A percentile compares a stretch with the other conserved stretches of the same genome.
Conservation (phyloP, 495 filamentous ascomycete species). For the Daldinia loculata region DNA sequence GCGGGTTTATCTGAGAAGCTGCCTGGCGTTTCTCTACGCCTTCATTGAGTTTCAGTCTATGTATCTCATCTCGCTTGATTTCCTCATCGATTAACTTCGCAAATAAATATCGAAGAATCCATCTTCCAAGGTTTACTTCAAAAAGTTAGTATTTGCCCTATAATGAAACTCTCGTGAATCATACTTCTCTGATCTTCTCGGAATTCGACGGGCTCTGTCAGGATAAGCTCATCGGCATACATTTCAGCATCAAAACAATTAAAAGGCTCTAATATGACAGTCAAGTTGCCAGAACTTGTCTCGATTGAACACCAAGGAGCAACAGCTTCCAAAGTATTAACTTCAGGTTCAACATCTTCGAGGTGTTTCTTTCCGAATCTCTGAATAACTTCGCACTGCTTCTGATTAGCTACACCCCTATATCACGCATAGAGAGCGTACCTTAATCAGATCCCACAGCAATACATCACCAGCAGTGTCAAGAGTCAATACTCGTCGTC, state of each 20-base stretch:
- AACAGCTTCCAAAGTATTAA: constrained; percentile 88
- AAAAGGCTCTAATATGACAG: constrained; percentile 90
- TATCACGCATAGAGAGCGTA: constrained; percentile 46
- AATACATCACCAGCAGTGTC: constrained; percentile 97
- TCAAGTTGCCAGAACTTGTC: constrained; percentile 87
- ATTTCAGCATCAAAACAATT: constrained; percentile 98
- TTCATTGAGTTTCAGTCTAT: constrained; percentile 71
- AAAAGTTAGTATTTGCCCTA: constrained; percentile 15
- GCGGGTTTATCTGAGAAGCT: constrained; percentile 63
- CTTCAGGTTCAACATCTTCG: constrained; percentile 86
- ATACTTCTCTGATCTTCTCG: constrained; percentile 94
- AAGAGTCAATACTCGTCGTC: constrained; percentile 85
- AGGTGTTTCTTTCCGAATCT: constrained; percentile 92
- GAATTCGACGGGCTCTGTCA: constrained; percentile 79
- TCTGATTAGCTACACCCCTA: constrained; percentile 24
- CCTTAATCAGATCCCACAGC: constrained; percentile 91
- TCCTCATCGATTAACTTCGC: constrained; percentile 88
- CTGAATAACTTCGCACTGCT: constrained; percentile 81
- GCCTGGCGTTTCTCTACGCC: constrained; percentile 65
- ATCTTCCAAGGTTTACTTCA: constrained; percentile 94
- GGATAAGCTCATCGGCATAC: constrained; percentile 85
- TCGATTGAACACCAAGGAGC: constrained; percentile 96
- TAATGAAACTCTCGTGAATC: constrained; percentile 36
- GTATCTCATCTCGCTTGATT: constrained; percentile 77
- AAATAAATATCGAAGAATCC: constrained; percentile 94